These are phyloP conservation scores for Volvariella volvacea DNA, from an alignment of 1,284 basidiomycete genomes.

Conservation along the genomic window DNA sequence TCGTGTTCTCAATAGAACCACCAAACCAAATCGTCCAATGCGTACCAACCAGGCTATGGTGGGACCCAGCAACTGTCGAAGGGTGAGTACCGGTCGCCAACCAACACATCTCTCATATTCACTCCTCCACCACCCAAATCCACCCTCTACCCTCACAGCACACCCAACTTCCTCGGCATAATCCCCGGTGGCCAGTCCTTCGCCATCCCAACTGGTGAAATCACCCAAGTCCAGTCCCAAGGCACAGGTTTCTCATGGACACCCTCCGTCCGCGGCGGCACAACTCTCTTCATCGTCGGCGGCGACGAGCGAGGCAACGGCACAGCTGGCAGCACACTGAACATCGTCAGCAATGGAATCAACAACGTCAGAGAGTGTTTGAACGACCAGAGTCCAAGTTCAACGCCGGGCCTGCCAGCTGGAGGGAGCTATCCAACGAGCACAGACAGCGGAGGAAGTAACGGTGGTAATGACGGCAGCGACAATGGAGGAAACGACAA, in stretches of 20 bases:
- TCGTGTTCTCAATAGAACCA: constrained; percentile 56
- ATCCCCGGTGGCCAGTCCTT: constrained; percentile 78
- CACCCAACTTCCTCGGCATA: constrained; percentile 56
- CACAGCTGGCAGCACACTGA: constrained; percentile 55
- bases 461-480: constrained; percentile 10
- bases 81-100: constrained; percentile 36
- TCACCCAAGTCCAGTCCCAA: constrained; percentile 33
- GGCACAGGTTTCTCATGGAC: constrained; percentile 69
- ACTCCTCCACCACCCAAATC: not conserved
- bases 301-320: constrained; percentile 64
- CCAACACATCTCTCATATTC: constrained; percentile 3
- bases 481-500: too few relatives aligned
- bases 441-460: constrained; percentile 21
- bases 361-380: constrained; percentile 48
- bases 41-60: constrained; percentile 51
- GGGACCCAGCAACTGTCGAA: constrained; percentile 42
- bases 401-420: constrained; percentile 69
- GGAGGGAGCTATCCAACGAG: constrained; percentile 67
- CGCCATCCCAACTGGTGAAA: constrained; percentile 39
- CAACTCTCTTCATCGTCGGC: constrained; percentile 56
- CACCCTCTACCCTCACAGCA: constrained; percentile 25
- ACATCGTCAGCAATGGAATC: constrained; percentile 44
- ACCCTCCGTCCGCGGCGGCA: constrained; percentile 53
- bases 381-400: constrained; percentile 55
- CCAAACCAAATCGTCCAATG: constrained; percentile 60